Percentiles rank a stretch among this genome's conserved stretches.
phyloP scores from a whole-genome alignment of 257 asterid genomes.

The Plectranthus barbatus region DNA sequence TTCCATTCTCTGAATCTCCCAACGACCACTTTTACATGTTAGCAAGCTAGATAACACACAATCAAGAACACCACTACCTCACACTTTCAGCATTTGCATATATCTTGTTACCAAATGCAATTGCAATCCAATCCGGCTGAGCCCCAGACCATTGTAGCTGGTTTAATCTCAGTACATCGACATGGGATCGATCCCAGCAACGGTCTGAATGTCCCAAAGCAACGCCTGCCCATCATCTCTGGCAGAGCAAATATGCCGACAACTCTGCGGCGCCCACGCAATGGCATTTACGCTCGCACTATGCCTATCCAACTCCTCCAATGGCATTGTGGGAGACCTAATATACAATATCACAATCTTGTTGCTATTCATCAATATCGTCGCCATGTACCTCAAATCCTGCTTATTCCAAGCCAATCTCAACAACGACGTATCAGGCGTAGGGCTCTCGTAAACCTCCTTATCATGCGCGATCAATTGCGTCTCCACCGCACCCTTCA shows the following conservation, averaged over 20 bases:
- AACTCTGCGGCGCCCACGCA: conserved; percentile 80
- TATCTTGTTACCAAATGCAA: conserved; percentile 73
- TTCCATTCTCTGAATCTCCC: no score
- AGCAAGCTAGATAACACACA: no score
- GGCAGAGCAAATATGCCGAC: conserved; percentile 74
- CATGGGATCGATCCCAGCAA: conserved; percentile 86
- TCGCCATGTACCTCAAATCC: conserved; percentile 92
- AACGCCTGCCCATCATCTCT: conserved; percentile 88
- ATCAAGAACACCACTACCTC: conserved; percentile 22
- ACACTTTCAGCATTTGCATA: conserved; percentile 84
- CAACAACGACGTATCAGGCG: conserved; percentile 68
- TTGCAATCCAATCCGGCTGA: conserved; percentile 79
- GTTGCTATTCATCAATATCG: conserved; percentile 74
- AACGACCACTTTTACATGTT: no score
- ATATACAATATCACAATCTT: conserved; percentile 80
- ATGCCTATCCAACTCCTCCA: conserved; percentile 86
- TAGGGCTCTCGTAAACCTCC: conserved; percentile 82
- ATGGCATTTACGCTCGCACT: conserved; percentile 75
- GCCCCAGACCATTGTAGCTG: conserved; percentile 94
- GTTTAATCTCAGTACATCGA: conserved; percentile 75
- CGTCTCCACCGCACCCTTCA: conserved; percentile 70
- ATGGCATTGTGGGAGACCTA: conserved; percentile 74
- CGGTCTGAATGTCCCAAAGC: conserved; percentile 85
- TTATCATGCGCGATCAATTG: conserved; percentile 86
- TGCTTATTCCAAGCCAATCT: conserved; percentile 96